These are phyloP conservation scores for Fusarium sp. DNA, from an alignment of 2,329 filamentous ascomycete species.

Conservation along the genomic window DNA sequence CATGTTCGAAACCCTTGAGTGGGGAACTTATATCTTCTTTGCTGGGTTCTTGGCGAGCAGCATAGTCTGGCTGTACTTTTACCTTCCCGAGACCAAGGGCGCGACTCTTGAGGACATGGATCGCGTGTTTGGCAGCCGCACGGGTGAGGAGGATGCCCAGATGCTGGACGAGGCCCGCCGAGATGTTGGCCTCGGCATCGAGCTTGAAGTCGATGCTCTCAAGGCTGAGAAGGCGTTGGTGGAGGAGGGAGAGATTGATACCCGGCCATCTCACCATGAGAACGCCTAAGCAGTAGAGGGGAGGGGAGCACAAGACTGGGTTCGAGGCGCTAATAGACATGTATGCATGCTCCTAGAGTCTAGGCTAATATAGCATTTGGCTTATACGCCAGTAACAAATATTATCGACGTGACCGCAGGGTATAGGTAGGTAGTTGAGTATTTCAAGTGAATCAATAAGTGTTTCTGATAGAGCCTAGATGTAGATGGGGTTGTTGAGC, in stretches of 20 bases:
- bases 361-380: background rate
- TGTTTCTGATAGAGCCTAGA: background rate
- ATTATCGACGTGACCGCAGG: too few species aligned
- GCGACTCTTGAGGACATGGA: conserved; percentile 65
- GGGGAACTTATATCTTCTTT: conserved; percentile 67
- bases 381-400: background rate
- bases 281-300: conserved; percentile 13
- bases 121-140: conserved; percentile 56
- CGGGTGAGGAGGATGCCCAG: conserved; percentile 42
- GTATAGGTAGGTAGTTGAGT: background rate
- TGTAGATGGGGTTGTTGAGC: conserved; percentile 9
- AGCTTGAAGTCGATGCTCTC: conserved; percentile 27
- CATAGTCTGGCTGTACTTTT: conserved; percentile 59
- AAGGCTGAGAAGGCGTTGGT: conserved; percentile 36
- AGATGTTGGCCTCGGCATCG: conserved; percentile 36
- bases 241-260: conserved; percentile 29
- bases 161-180: conserved; percentile 36
- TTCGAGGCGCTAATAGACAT: background rate
- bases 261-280: conserved; percentile 29
- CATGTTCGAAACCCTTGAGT: conserved; percentile 51
- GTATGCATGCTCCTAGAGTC: background rate
- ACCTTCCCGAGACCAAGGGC: conserved; percentile 64
- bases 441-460: background rate
- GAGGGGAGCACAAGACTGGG: background rate
- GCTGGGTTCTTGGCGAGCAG: conserved; percentile 58